These are phyloP conservation scores for Cyberlindnera meyerae DNA, from an alignment of 805 yeast genomes.

Conservation along the genomic window DNA sequence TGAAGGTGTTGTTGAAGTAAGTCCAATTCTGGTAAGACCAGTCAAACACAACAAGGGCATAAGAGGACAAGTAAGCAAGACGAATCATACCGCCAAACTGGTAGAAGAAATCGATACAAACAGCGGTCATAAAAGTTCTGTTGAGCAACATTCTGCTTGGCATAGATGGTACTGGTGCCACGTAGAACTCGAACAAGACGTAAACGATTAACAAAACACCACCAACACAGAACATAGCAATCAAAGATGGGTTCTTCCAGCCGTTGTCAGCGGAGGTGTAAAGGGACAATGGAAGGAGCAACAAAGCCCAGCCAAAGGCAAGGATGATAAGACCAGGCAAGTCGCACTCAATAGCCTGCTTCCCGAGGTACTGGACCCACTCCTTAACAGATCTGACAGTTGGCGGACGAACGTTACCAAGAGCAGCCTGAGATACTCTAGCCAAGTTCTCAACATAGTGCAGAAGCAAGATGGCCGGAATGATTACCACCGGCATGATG, in stretches of 20 bases:
- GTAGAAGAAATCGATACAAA: slow-evolving; percentile 31
- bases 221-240: slow-evolving; percentile 41
- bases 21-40: slow-evolving; percentile 32
- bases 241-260: slow-evolving; percentile 36
- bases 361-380: slow-evolving; percentile 5
- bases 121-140: slow-evolving; percentile 34
- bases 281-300: slow-evolving; percentile 37
- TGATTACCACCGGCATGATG: slow-evolving; percentile 36
- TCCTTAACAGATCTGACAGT: slow-evolving; percentile 3
- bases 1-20: slow-evolving; percentile 33
- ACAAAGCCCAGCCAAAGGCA: slow-evolving; percentile 35
- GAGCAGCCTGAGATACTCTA: slow-evolving; percentile 13
- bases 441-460: slow-evolving; percentile 31
- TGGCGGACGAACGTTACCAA: slow-evolving; percentile 13
- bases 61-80: slow-evolving; percentile 31
- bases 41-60: slow-evolving; percentile 29
- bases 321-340: slow-evolving; percentile 34
- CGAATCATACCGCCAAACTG: slow-evolving; percentile 28
- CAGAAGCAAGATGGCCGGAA: slow-evolving; percentile 32
- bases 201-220: slow-evolving; percentile 31
- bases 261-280: slow-evolving; percentile 29
- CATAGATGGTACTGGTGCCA: slow-evolving; percentile 34
- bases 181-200: slow-evolving; percentile 32
- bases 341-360: slow-evolving; percentile 32
- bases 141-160: slow-evolving; percentile 34